phyloP scores from a whole-genome alignment of 228 moss, liverwort and hornwort genomes.

The Sphagnum fallax region DNA sequence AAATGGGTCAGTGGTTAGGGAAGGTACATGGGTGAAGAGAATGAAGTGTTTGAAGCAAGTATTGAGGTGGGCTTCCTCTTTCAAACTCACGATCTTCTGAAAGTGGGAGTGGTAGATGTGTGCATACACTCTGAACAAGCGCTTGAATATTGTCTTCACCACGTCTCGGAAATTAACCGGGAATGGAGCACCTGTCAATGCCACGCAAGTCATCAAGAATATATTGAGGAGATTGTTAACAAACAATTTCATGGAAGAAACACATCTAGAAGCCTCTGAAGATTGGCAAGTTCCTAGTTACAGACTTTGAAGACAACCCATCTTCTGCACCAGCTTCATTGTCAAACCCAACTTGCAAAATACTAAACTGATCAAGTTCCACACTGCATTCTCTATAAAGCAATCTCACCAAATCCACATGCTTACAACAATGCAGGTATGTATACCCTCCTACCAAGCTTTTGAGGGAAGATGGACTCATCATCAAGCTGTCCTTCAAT shows the following conservation, averaged over 20 bases:
- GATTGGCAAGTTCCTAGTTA: no score
- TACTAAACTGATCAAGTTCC: no score
- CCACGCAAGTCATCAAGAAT: neutral
- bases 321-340: no score
- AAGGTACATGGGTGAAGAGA: constrained; percentile 40
- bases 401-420: no score
- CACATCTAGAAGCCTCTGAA: no score
- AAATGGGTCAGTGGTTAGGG: neutral
- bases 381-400: no score
- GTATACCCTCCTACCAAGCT: constrained; percentile 21
- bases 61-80: constrained; percentile 52
- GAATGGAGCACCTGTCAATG: constrained; percentile 36
- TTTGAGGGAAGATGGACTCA: constrained; percentile 51
- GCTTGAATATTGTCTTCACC: constrained; percentile 56
- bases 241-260: neutral
- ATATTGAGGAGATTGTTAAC: neutral
- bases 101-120: constrained; percentile 63
- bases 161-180: constrained; percentile 53
- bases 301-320: no score
- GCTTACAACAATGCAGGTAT: no score
- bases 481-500: constrained; percentile 56
- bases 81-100: constrained; percentile 51
- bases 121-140: constrained; percentile 51
- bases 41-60: constrained; percentile 65
- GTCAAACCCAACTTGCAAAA: no score